These are phyloP conservation scores for Akanthomyces dipterigenus DNA, from an alignment of 2,329 filamentous ascomycete genomes.

Conservation along the genomic window DNA sequence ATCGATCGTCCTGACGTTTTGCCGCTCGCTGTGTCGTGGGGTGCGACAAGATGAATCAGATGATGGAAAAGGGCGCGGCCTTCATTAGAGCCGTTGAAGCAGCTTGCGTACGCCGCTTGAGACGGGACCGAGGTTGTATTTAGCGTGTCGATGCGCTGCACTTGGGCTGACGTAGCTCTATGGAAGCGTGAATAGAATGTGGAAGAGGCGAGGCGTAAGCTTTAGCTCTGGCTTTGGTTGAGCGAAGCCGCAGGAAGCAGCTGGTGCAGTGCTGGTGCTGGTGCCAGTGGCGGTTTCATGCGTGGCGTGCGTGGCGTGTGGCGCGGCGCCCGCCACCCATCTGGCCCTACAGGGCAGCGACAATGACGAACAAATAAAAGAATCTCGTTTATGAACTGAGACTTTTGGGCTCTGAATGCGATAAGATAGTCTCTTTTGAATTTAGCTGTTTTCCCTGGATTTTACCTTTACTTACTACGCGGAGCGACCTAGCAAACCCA, in stretches of 20 bases:
- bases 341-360: background rate
- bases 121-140: background rate
- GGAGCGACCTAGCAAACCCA: background rate
- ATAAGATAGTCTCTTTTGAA: background rate
- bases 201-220: conserved; percentile 10
- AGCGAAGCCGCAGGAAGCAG: conserved; percentile 1
- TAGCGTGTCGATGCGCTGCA: background rate
- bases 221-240: background rate
- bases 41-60: background rate
- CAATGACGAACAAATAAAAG: background rate
- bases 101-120: conserved; percentile 3
- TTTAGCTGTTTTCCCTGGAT: background rate
- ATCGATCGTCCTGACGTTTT: background rate
- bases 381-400: background rate
- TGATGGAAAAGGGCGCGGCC: background rate
- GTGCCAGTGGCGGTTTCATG: background rate
- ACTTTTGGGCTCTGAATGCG: too few relatives aligned
- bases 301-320: conserved; percentile 7
- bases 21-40: background rate
- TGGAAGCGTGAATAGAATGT: background rate
- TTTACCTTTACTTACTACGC: background rate
- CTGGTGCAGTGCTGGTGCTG: too few relatives aligned
- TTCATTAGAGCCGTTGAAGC: background rate
- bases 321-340: background rate
- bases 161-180: conserved; percentile 6